Evolutionary conservation across 495 filamentous ascomycete species (phyloP), one percentile per base, ranked within the genome.

Genomic region (Podospora anserina): DNA sequence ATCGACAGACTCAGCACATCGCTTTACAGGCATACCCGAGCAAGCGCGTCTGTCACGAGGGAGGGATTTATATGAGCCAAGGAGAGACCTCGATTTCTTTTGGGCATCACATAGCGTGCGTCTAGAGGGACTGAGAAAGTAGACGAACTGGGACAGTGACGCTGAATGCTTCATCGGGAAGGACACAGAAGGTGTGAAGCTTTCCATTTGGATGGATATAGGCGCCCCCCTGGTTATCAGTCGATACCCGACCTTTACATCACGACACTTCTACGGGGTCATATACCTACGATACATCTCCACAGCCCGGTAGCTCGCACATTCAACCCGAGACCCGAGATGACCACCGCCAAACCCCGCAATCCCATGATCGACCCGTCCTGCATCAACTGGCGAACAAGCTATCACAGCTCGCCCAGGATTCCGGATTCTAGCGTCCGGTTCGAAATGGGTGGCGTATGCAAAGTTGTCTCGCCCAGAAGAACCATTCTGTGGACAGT

Each of bases 391-490:
- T 58, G 19, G 54, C 59, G 53, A 59, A 39, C 15, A 18, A 19
- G 55, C 55, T 58, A 26, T 58, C 55, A 26, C 18, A 49, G 9
- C 39, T 49, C 39, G 15, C 39, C 39, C 39, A 49, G 15, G 39
- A 49, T 49, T 18, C 39, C 39, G 39, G 39, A 49, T 49, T 49
- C 39, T 49, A 49, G 39, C 39, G 39, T 30, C 58, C 15, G 65
- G 65, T 32, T 61, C 58, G 58, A 32, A 54, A 34, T 2, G 23
- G 58, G 58, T 61, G 58, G 65, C 65, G 58, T 28, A 61, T 67
- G 65, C 57, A 20, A 9, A 11, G 15, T 6, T 49, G 13, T 13
- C 15, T 11, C 13, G 39, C 39, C 39, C 15, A 49, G 39, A 11
- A 49, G 13, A 13, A 49, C 39, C 39, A 16, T 16, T 5, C 0